Percentiles rank a stretch among this genome's conserved stretches.
Conservation (phyloP, 2,329 filamentous ascomycete genomes). For the Paecilomyces sp. region DNA sequence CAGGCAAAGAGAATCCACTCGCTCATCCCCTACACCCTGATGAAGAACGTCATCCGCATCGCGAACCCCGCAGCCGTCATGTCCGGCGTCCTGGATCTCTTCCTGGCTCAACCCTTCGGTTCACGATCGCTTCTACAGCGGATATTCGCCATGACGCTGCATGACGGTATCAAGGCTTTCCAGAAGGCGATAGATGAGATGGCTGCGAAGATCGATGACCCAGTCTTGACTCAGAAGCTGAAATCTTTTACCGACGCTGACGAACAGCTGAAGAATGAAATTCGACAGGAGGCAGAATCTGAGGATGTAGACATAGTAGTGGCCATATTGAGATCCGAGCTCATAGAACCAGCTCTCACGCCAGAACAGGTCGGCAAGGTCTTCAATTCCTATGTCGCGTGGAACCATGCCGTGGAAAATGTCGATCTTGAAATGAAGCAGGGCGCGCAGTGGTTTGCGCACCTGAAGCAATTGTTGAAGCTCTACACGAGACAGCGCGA, state of each 20-base stretch:
- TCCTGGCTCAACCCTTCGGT: conserved; percentile 91
- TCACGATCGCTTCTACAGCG: conserved; percentile 84
- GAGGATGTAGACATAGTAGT: conserved; percentile 83
- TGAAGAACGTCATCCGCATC: conserved; percentile 96
- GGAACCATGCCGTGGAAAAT: conserved; percentile 90
- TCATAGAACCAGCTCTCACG: conserved; percentile 63
- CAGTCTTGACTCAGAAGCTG: conserved; percentile 71
- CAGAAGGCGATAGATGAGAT: conserved; percentile 81
- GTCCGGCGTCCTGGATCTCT: conserved; percentile 90
- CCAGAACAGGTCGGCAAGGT: conserved; percentile 72
- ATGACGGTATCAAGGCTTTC: conserved; percentile 80
- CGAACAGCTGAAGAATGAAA: conserved; percentile 64
- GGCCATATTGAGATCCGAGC: conserved; percentile 71
- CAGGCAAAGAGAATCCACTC: conserved; percentile 93
- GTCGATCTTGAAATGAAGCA: conserved; percentile 81
- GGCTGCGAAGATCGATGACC: conserved; percentile 69
- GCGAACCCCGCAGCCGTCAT: conserved; percentile 96
- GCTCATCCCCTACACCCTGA: conserved; percentile 80
- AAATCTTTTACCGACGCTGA: conserved; percentile 69
- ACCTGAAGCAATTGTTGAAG: conserved; percentile 91
- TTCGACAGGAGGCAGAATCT: conserved; percentile 64
- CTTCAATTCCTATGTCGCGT: conserved; percentile 93
- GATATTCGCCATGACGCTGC: conserved; percentile 85
- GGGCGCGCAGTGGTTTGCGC: conserved; percentile 85
- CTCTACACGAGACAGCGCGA: conserved; percentile 84